Evolutionary conservation across 805 yeast genomes (phyloP).

Genomic region (Clavispora carvajalis): DNA sequence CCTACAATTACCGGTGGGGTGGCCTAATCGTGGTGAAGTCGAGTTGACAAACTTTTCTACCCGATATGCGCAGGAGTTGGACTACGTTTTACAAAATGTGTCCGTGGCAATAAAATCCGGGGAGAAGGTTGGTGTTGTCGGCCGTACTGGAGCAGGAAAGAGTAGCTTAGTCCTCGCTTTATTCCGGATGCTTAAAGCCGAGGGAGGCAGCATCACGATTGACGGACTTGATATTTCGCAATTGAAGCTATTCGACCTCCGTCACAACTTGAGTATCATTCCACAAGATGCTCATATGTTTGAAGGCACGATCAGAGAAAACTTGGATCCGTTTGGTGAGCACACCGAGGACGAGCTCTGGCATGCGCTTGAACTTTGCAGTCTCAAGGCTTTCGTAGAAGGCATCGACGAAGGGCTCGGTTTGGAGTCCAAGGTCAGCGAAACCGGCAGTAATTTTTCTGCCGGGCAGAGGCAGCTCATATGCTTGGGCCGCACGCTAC

Average conservation of each 20-base stretch:
- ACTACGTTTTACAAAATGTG: constrained; percentile 68
- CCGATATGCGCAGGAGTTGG: constrained; percentile 76
- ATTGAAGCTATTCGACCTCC: constrained; percentile 16
- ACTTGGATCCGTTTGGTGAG: constrained; percentile 63
- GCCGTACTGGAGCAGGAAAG: constrained; percentile 65
- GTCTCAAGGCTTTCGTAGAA: constrained; percentile 15
- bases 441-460: constrained; percentile 32
- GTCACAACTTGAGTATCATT: constrained; percentile 21
- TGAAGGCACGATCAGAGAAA: constrained; percentile 21
- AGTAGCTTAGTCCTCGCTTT: constrained; percentile 22
- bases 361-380: constrained; percentile 19
- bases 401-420: constrained; percentile 16
- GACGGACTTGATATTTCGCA: constrained; percentile 15
- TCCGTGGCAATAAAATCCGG: constrained; percentile 57
- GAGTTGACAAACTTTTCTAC: constrained; percentile 56
- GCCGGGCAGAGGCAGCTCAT: constrained; percentile 52
- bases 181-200: constrained; percentile 20
- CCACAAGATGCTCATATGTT: constrained; percentile 25
- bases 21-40: constrained; percentile 12
- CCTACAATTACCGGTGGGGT: constrained; percentile 4
- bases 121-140: constrained; percentile 93
- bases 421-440: constrained; percentile 15
- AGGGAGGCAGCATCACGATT: constrained; percentile 15
- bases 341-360: constrained; percentile 19
- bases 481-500: constrained; percentile 76